Percentiles rank a stretch among this genome's conserved stretches.
Evolutionary conservation across 2,329 filamentous ascomycete species (phyloP).

Genomic region (Tolypocladium sp.): DNA sequence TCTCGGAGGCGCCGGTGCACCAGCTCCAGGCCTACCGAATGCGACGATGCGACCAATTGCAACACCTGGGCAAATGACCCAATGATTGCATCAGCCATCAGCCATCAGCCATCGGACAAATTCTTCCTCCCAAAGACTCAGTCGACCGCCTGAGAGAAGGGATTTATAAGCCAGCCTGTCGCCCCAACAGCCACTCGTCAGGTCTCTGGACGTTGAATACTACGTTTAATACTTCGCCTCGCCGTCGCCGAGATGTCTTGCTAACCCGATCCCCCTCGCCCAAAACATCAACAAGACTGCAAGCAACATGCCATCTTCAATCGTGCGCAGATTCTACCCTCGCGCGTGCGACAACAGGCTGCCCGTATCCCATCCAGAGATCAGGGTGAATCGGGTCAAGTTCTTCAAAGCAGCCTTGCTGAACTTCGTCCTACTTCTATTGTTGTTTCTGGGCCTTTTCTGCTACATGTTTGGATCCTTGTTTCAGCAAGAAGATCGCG

Average conservation of each 20-base stretch:
- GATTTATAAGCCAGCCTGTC: background rate
- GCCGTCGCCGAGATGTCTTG: background rate
- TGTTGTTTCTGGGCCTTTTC: constrained; percentile 12
- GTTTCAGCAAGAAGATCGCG: constrained; percentile 9
- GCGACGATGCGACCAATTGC: background rate
- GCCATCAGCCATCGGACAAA: too few relatives aligned
- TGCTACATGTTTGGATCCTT: constrained; percentile 13
- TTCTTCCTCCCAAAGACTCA: background rate
- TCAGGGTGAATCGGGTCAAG: constrained; percentile 3
- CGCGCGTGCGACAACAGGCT: constrained; percentile 6
- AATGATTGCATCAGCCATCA: background rate
- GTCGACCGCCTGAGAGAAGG: background rate
- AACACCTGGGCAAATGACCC: background rate
- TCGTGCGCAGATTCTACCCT: constrained; percentile 6
- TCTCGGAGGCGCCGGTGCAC: too few relatives aligned
- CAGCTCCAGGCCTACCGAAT: too few relatives aligned
- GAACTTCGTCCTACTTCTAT: constrained; percentile 30
- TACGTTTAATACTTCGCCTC: background rate
- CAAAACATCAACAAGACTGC: background rate
- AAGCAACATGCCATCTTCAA: background rate
- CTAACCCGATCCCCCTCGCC: background rate
- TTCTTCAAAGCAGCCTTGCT: constrained; percentile 8
- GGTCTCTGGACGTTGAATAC: background rate
- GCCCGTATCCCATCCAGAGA: constrained; percentile 2
- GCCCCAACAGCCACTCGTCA: background rate